phyloP scores from a whole-genome alignment of 805 yeast genomes.

The Debaryomyces tyrocola region DNA sequence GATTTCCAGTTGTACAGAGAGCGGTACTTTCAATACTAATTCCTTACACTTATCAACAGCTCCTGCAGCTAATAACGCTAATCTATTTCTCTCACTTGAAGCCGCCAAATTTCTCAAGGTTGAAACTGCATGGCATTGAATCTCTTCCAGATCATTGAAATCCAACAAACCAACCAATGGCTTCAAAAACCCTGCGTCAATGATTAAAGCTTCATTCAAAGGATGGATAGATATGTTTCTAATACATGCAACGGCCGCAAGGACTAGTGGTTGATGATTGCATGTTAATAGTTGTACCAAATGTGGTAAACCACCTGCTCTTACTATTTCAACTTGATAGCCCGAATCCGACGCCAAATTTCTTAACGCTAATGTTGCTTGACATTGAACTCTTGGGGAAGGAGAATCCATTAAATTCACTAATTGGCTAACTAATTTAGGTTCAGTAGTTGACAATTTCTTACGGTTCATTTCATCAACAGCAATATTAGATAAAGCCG shows the following conservation, averaged over 20 bases:
- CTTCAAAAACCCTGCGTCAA: slow-evolving; percentile 93
- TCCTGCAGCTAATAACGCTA: slow-evolving; percentile 90
- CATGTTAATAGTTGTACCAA: slow-evolving; percentile 87
- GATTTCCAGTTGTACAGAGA: slow-evolving; percentile 91
- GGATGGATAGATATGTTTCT: slow-evolving; percentile 97
- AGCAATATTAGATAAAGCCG: slow-evolving; percentile 95
- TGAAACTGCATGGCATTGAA: slow-evolving; percentile 97
- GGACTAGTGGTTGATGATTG: slow-evolving; percentile 84
- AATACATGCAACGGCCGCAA: slow-evolving; percentile 98
- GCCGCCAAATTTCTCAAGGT: slow-evolving; percentile 96
- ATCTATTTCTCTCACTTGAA: slow-evolving; percentile 86
- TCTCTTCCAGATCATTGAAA: slow-evolving; percentile 88
- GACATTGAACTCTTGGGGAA: slow-evolving; percentile 95
- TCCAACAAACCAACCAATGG: slow-evolving; percentile 86
- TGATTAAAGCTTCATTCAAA: slow-evolving; percentile 89
- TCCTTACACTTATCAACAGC: slow-evolving; percentile 93
- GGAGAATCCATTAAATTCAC: slow-evolving; percentile 91
- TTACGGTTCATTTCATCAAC: slow-evolving; percentile 92
- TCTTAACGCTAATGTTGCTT: slow-evolving; percentile 94
- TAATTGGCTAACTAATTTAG: slow-evolving; percentile 82
- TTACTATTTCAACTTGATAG: slow-evolving; percentile 92
- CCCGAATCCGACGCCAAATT: slow-evolving; percentile 95
- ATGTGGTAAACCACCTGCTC: slow-evolving; percentile 94
- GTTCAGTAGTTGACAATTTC: slow-evolving; percentile 87
- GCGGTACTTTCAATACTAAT: slow-evolving; percentile 80